Evolutionary conservation across 352 stramenopile genomes (phyloP).

Genomic region (Globisporangium parvum): DNA sequence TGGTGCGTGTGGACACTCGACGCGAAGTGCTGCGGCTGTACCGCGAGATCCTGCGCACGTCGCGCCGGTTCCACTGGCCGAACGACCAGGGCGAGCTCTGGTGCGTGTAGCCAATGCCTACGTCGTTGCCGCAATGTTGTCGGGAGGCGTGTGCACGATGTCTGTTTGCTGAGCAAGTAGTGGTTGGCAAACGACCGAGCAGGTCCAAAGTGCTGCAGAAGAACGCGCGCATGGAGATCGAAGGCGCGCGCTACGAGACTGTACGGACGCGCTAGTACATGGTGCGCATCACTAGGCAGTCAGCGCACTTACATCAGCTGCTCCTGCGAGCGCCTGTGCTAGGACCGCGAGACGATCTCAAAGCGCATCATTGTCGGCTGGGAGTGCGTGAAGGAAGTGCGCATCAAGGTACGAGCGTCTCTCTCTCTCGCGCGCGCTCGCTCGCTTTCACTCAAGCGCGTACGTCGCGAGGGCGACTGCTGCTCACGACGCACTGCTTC

Average conservation of each 20-base stretch:
- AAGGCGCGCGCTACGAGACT: slow-evolving; percentile 68
- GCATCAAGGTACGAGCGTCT: slow-evolving; percentile 50
- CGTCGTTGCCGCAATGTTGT: too few species aligned
- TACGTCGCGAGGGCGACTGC: background rate
- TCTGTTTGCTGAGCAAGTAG: too few species aligned
- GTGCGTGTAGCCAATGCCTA: too few species aligned
- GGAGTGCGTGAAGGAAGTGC: slow-evolving; percentile 73
- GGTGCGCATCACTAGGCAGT: background rate
- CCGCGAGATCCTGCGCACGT: slow-evolving; percentile 69
- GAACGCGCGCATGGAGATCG: slow-evolving; percentile 79
- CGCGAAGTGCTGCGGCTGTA: slow-evolving; percentile 79
- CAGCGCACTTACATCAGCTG: background rate
- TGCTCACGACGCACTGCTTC: background rate
- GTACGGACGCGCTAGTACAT: slow-evolving; percentile 15
- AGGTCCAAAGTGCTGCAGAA: slow-evolving; percentile 55
- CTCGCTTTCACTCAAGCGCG: background rate
- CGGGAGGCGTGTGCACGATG: background rate
- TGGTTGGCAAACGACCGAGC: background rate
- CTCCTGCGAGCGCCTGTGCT: background rate
- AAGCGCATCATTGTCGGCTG: slow-evolving; percentile 76
- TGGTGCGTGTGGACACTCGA: slow-evolving; percentile 47
- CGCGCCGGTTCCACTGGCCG: slow-evolving; percentile 64
- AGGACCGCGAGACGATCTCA: slow-evolving; percentile 73
- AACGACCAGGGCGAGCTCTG: slow-evolving; percentile 72
- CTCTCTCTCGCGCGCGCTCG: background rate